Conservation (phyloP, 1,139 yeast genomes). For the Geotrichum citri-aurantii region DNA sequence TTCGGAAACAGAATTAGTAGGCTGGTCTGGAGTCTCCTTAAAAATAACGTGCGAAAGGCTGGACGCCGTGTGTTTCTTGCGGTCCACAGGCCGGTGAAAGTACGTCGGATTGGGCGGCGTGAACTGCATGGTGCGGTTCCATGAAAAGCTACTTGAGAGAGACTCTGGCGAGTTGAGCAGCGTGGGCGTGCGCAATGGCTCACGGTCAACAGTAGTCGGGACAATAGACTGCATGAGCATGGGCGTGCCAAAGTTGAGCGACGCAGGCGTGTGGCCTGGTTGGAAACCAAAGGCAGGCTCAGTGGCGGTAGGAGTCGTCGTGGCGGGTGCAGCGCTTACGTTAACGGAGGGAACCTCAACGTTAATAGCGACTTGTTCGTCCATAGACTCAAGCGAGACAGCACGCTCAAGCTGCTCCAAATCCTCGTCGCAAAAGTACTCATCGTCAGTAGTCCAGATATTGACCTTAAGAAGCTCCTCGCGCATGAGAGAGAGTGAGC, state of each 20-base stretch:
- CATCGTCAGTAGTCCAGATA: conserved; percentile 82
- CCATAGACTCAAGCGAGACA: conserved; percentile 3
- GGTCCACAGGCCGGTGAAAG: conserved; percentile 13
- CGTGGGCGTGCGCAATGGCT: conserved; percentile 42
- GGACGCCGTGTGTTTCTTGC: conserved; percentile 16
- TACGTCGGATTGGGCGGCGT: conserved; percentile 32
- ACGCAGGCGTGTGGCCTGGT: conserved; percentile 17
- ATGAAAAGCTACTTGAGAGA: conserved; percentile 19
- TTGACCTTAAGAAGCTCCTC: conserved; percentile 55
- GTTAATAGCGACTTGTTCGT: not conserved
- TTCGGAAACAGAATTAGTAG: conserved; percentile 16
- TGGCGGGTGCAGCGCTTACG: conserved; percentile 16
- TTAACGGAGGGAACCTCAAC: conserved; percentile 7
- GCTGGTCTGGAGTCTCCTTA: conserved; percentile 9
- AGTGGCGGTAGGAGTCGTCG: conserved; percentile 29
- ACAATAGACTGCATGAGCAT: conserved; percentile 20
- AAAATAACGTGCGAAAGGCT: conserved; percentile 19
- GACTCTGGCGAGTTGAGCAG: conserved; percentile 14
- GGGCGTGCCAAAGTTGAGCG: conserved; percentile 7
- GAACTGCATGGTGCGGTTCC: conserved; percentile 38
- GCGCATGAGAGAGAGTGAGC: conserved; percentile 58
- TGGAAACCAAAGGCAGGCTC: not conserved
- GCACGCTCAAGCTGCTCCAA: conserved; percentile 7
- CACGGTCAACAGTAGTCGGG: conserved; percentile 35
- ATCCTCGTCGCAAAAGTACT: conserved; percentile 47